Conservation (phyloP, 1,139 yeast species). For the Pneumocystis jirovecii region DNA sequence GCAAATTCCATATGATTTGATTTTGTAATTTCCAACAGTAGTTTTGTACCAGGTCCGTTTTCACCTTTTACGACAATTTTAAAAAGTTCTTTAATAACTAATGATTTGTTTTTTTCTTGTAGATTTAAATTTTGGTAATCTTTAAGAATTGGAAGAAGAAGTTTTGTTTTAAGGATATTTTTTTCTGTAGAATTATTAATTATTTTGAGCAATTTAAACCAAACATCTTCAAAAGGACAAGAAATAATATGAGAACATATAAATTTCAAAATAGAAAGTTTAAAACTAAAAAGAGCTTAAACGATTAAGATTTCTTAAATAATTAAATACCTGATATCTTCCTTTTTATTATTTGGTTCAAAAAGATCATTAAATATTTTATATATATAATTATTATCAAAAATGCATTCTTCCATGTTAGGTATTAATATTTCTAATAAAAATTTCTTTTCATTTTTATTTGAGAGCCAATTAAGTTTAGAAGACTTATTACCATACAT, state of each 20-base stretch:
- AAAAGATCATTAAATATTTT: constrained; percentile 22
- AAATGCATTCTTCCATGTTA: constrained; percentile 27
- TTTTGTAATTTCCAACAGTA: constrained; percentile 37
- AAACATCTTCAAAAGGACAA: constrained; percentile 9
- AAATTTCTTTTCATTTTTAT: constrained; percentile 46
- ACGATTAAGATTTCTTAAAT: constrained; percentile 12
- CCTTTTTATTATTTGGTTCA: constrained; percentile 10
- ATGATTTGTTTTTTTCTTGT: neutral
- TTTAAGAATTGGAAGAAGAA: neutral
- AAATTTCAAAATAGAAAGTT: neutral
- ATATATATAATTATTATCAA: constrained; percentile 34
- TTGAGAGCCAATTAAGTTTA: constrained; percentile 41
- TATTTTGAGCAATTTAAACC: constrained; percentile 12
- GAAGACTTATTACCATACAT: constrained; percentile 27
- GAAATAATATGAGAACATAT: neutral
- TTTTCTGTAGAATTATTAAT: constrained; percentile 19
- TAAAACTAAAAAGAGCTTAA: constrained; percentile 13
- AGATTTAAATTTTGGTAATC: neutral
- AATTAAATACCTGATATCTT: constrained; percentile 25
- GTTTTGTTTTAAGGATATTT: neutral
- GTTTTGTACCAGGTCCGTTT: constrained; percentile 41
- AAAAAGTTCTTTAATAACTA: neutral
- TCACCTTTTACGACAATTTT: constrained; percentile 40
- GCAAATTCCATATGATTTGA: constrained; percentile 38
- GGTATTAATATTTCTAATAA: constrained; percentile 30